These are phyloP conservation scores for Magnolia kwangsiensis DNA, from an alignment of 164 flowering plant genomes.

Conservation along the genomic window DNA sequence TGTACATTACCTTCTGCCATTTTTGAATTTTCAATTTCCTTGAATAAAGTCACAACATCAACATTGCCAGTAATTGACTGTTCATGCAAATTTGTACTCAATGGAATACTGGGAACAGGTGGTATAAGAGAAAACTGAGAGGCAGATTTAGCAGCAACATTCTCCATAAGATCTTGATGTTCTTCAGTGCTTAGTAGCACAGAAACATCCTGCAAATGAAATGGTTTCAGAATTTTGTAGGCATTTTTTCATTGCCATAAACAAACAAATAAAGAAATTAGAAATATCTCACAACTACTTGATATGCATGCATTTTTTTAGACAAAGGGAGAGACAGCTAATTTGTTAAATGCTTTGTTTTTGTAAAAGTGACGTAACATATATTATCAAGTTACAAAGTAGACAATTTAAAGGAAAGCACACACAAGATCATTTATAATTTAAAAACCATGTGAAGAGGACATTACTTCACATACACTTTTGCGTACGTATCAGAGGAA, in stretches of 20 bases:
- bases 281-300: background rate
- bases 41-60: slow-evolving; percentile 21
- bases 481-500: no score
- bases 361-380: background rate
- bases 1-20: slow-evolving; percentile 34
- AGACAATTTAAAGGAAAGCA: background rate
- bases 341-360: background rate
- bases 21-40: slow-evolving; percentile 25
- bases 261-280: background rate
- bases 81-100: slow-evolving; percentile 21
- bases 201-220: slow-evolving; percentile 60
- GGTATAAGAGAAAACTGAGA: slow-evolving; percentile 71
- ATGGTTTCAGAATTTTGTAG: slow-evolving; percentile 5
- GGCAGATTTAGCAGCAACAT: slow-evolving; percentile 63
- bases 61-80: slow-evolving; percentile 20
- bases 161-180: slow-evolving; percentile 67
- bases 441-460: no score
- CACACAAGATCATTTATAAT: no score
- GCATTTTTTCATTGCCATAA: slow-evolving; percentile 1
- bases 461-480: no score
- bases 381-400: background rate
- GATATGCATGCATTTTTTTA: background rate
- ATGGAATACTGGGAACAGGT: slow-evolving; percentile 35
- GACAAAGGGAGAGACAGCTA: background rate
- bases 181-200: slow-evolving; percentile 83